Conservation (phyloP, 164 flowering plant genomes). For the Houttuynia cordata region DNA sequence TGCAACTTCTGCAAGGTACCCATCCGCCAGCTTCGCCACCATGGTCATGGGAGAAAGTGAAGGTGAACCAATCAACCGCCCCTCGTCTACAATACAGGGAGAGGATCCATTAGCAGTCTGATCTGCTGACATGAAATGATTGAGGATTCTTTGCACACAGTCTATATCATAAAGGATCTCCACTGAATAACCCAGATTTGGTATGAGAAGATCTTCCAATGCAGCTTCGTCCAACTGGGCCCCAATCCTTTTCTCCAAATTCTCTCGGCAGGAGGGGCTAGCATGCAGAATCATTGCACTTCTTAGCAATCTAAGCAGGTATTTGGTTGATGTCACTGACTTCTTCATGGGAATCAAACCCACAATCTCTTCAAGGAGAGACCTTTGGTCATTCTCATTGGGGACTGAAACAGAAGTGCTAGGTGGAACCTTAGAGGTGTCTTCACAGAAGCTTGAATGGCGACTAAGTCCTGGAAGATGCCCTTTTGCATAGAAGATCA, state of each 20-base stretch:
- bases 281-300: constrained; percentile 49
- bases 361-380: constrained; percentile 63
- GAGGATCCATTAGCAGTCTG: constrained; percentile 15
- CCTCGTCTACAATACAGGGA: constrained; percentile 34
- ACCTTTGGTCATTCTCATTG: constrained; percentile 41
- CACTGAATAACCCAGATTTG: constrained; percentile 48
- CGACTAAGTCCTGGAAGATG: constrained; percentile 44
- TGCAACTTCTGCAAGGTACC: constrained; percentile 70
- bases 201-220: constrained; percentile 63
- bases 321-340: constrained; percentile 40
- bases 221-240: constrained; percentile 59
- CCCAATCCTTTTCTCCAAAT: constrained; percentile 50
- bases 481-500: constrained; percentile 42
- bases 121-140: constrained; percentile 42
- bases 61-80: constrained; percentile 33
- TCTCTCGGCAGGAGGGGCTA: constrained; percentile 39
- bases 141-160: constrained; percentile 62
- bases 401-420: constrained; percentile 18
- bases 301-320: constrained; percentile 47
- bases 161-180: constrained; percentile 71
- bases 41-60: constrained; percentile 43
- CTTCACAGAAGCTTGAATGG: constrained; percentile 27
- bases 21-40: constrained; percentile 69
- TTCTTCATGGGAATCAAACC: constrained; percentile 45
- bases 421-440: constrained; percentile 11